Evolutionary conservation across 176 grass and related monocot species (phyloP), one percentile per base, ranked within the genome.

Genomic region (Avena insularis): DNA sequence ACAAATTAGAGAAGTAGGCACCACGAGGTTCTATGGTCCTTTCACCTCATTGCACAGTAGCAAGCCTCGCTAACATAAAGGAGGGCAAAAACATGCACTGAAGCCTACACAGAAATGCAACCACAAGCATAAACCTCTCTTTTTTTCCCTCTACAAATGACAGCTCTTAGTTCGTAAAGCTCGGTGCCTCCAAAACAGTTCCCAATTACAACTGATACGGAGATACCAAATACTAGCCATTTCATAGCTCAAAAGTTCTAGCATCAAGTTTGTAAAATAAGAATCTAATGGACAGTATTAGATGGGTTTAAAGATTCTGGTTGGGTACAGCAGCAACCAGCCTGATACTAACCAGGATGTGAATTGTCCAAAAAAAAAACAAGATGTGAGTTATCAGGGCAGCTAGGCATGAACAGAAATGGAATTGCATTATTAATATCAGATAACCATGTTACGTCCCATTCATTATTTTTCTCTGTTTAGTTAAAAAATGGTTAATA

Each of bases 61-160:
- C 33, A 79, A 79, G 36, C 57, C 13, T 79, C 40, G 23, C 40
- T 79, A 62, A 82, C 64, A 83, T 55, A 9, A 35, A 70, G 70
- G 16, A 78, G 56, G 20, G 33, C 71, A 56, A 16, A 56, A 14
- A 54, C 51, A 54, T 54, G 5, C 54, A 56, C 54, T 4, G 12
- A 56, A 56, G 5, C 54, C 54, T n/a, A 69, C 4, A 40, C 20
- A 70, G 3, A 16, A 82, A 53, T 19, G 43, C 33, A 79, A 43
- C n/a, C 20, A 23, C 38, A 47, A 63, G n/a, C 58, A 47, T 47
- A 23, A 46, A 61, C 12, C 71, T 50, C 71, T 75, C 12, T 49
- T 12, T 73, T 48, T 50, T 5, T 47, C 20, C 5, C 5, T 45
- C 56, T 12, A 61, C n/a, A 79, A 60, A 61, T 79, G 77, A 45